phyloP scores from a whole-genome alignment of 768 basidiomycete genomes.

The Sarcodon aspratus region DNA sequence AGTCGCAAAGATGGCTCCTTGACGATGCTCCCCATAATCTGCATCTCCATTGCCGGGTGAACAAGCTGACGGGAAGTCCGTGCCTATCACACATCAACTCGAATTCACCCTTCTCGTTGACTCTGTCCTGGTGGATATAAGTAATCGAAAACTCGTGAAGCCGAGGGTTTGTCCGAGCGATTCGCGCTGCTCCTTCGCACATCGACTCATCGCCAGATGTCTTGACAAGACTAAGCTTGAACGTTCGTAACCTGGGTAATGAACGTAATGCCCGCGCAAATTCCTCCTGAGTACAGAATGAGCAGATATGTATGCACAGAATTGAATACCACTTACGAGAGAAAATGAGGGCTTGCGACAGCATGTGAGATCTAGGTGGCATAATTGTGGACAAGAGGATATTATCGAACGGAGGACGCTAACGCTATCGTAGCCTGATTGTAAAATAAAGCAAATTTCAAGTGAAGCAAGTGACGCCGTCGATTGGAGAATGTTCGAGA shows the following conservation, averaged over 20 bases:
- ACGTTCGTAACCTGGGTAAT: constrained; percentile 51
- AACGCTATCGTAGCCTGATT: constrained; percentile 60
- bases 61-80: constrained; percentile 45
- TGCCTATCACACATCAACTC: constrained; percentile 49
- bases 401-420: constrained; percentile 58
- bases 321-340: constrained; percentile 32
- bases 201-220: constrained; percentile 56
- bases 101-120: constrained; percentile 37
- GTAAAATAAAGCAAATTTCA: constrained; percentile 55
- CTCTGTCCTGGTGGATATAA: constrained; percentile 37
- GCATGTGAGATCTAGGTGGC: constrained; percentile 54
- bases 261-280: constrained; percentile 53
- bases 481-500: constrained; percentile 48
- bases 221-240: constrained; percentile 55
- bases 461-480: constrained; percentile 45
- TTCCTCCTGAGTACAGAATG: constrained; percentile 30
- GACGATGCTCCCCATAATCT: constrained; percentile 25
- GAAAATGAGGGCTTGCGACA: constrained; percentile 63
- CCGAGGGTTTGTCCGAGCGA: constrained; percentile 58
- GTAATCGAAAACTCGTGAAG: constrained; percentile 52
- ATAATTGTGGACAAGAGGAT: constrained; percentile 52
- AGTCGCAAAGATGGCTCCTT: constrained; percentile 19
- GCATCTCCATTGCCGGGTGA: constrained; percentile 36
- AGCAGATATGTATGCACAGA: background rate
- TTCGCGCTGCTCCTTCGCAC: constrained; percentile 42